Evolutionary conservation across 495 filamentous ascomycete genomes (phyloP), one percentile per base, ranked within the genome.

Genomic region (Xanthoparmelia taractica): DNA sequence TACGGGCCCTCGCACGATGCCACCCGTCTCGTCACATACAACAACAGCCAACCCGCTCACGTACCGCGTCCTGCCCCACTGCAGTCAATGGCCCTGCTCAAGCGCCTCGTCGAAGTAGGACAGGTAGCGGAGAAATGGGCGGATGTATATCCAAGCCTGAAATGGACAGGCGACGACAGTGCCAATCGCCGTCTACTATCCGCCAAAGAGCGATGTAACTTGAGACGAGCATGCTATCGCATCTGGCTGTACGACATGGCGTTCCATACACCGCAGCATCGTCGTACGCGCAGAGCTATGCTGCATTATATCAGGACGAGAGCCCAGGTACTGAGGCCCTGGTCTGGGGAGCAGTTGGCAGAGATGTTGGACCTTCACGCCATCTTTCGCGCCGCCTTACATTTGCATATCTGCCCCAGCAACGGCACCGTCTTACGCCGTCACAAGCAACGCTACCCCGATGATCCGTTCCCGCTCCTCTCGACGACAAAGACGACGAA

Each of bases 181-280:
- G 77, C 81, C 60, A 74, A 82, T 57, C 82, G 87, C n/a, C 85
- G 90, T 17, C 77, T 83, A 6, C 77, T 93, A 13, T 80, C 70
- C 0, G 57, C 65, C 2, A 63, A 77, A 17, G 90, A 92, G 70
- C 76, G 80, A 25, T 74, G 76, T 31, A 78, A 81, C 8, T 64
- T 91, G n/a, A 82, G 89, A 8, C 79, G 80, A 48, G 87, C 85
- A 1, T 70, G 91, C 61, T 92, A 88, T 68, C 78, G 83, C 1
- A 80, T 88, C 71, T 91, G 88, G 88, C 75, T 85, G 17, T 87
- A 83, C 68, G 69, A 76, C 50, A 75, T 73, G 20, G 84, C 84
- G 23, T 86, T 86, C 70, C 81, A 86, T 67, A 80, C 73, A 57
- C 69, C 66, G 18, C 58, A 67, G 34, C 74, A 80, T 65, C 69